Evolutionary conservation across 257 asterid genomes (phyloP), one percentile per base, ranked within the genome.

Genomic region (Pogostemon cablin): DNA sequence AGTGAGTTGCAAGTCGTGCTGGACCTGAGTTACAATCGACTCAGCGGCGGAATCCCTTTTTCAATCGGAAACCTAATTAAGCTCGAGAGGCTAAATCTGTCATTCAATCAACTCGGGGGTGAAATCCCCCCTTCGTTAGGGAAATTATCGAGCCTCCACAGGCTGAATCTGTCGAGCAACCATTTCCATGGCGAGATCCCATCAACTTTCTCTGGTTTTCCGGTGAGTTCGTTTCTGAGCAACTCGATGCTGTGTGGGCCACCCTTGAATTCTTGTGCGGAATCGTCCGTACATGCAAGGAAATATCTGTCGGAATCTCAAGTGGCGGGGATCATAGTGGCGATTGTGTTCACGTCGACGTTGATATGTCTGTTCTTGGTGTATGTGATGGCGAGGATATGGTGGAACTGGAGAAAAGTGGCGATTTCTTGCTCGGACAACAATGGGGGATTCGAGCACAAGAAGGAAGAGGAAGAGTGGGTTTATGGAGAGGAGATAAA

Each of bases 351-450:
- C 62, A 86, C 90, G 0, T 81, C 98, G 61, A 88, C 93, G 4
- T 72, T 90, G 63, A 90, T 93, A 8, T 93, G 98, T 72, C 62
- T 88, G 84, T 81, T 63, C 52, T 39, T 93, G 90, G 63, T 93
- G 67, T 93, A 93, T 47, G 49, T 81, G 62, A 93, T 93, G 96
- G 52, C 83, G 41, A 80, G 91, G 80, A 88, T 93, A 11, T 90
- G 95, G 95, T 86, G 89, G 85, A 88, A 88, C 58, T 93, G 98
- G 98, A 80, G 97, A 65, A 88, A 81, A 11, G 93, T 88, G 25
- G 83, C 92, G 1, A 66, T 93, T 77, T 82, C 96, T n/a, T 90
- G 97, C 85, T 82, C 96, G 12, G 95, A 84, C 39, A 87, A 75
- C 4, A 34, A 34, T 0, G 87, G 84, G 0, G 84, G 72, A 1